These are phyloP conservation scores for Sclerospora graminicola DNA, from an alignment of 352 stramenopile species.

Conservation along the genomic window DNA sequence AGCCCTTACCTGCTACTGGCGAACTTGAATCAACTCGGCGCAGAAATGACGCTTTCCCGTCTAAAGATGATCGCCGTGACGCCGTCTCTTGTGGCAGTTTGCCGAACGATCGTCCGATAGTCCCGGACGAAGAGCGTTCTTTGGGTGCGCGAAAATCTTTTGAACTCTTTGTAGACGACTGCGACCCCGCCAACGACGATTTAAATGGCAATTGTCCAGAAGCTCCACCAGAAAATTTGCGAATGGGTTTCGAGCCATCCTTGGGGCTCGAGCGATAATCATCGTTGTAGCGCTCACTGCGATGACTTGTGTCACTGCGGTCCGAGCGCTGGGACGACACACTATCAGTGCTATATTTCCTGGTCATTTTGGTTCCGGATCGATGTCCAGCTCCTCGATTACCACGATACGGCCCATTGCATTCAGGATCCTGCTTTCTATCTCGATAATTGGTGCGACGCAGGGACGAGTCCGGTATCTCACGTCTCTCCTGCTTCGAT, in stretches of 20 bases:
- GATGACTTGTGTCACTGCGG: conserved; percentile 23
- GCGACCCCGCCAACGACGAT: conserved; percentile 11
- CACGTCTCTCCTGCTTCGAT: conserved; percentile 6
- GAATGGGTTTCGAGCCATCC: conserved; percentile 9
- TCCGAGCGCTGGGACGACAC: conserved; percentile 41
- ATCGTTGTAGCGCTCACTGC: conserved; percentile 24
- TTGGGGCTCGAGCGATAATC: conserved; percentile 14
- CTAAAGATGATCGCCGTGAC: conserved; percentile 22
- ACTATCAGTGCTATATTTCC: conserved; percentile 51
- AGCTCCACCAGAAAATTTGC: conserved; percentile 14
- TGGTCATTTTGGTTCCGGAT: conserved; percentile 18
- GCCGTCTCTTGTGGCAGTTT: conserved; percentile 13
- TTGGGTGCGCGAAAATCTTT: conserved; percentile 43
- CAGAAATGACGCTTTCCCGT: conserved; percentile 12
- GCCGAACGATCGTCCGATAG: conserved; percentile 12
- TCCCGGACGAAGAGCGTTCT: conserved; percentile 7
- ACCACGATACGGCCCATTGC: conserved; percentile 10
- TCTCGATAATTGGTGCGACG: conserved; percentile 16
- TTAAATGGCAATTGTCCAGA: conserved; percentile 15
- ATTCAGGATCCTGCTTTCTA: conserved; percentile 5
- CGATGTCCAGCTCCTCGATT: conserved; percentile 15
- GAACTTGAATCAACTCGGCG: conserved; percentile 11
- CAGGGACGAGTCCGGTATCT: conserved; percentile 9
- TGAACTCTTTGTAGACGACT: conserved; percentile 26
- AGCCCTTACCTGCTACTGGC: conserved; percentile 8